Percentiles rank a stretch among this genome's conserved stretches.
Conservation (phyloP, 441 rosid species). For the Macaranga tanarius region DNA sequence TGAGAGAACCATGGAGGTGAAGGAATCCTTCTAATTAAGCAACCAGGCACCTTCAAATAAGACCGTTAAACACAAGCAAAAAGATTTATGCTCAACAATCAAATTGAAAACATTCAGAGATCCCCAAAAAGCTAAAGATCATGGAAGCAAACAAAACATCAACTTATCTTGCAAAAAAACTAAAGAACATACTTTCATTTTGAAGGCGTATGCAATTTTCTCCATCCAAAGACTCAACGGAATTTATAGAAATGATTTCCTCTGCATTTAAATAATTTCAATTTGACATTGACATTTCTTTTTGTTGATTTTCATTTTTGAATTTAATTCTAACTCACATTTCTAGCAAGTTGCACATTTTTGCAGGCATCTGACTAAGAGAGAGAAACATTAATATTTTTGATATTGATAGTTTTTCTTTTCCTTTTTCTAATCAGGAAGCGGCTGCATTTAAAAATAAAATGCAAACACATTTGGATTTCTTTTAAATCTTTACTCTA, state of each 20-base stretch:
- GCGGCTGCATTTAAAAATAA: neutral
- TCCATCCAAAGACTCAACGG: neutral
- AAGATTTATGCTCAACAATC: neutral
- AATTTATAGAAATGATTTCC: neutral
- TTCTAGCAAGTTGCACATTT: constrained; percentile 5
- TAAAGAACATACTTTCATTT: neutral
- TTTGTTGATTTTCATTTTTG: neutral
- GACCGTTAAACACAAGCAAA: neutral
- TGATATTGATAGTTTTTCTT: neutral
- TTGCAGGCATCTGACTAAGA: neutral
- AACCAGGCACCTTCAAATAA: neutral
- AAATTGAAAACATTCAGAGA: neutral
- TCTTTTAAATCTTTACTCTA: neutral
- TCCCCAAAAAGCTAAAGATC: neutral
- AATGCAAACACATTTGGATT: neutral
- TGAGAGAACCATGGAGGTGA: neutral
- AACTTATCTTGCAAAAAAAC: neutral
- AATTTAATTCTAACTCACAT: neutral
- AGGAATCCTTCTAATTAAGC: neutral
- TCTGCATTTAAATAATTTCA: no score
- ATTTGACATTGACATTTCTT: no score
- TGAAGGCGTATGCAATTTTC: neutral
- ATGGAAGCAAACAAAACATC: neutral
- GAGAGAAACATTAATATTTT: neutral
- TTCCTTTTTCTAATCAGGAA: neutral